Evolutionary conservation across 2,329 filamentous ascomycete genomes (phyloP).

Genomic region (Xylogone sp.): DNA sequence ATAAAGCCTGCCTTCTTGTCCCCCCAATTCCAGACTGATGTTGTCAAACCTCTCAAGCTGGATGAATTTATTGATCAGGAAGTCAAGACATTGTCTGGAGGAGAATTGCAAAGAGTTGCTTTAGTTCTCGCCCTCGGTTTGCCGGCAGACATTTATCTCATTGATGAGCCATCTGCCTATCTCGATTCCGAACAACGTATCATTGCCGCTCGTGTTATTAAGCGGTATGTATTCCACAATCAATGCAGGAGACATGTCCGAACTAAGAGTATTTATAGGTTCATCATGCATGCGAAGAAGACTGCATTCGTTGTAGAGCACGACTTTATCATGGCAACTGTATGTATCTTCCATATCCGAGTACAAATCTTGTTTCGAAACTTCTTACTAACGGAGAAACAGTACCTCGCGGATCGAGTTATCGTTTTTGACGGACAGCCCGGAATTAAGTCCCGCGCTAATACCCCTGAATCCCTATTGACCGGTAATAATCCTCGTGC

Average conservation of each 20-base stretch:
- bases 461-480: conserved; percentile 84
- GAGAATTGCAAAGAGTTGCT: conserved; percentile 98
- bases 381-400: not conserved
- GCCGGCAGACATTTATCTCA: conserved; percentile 96
- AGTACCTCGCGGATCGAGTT: conserved; percentile 77
- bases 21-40: conserved; percentile 98
- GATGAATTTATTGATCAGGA: conserved; percentile 99
- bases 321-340: conserved; percentile 94
- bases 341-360: not conserved
- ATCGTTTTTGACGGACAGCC: conserved; percentile 98
- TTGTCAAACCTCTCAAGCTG: conserved; percentile 98
- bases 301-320: conserved; percentile 99
- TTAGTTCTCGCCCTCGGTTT: conserved; percentile 95
- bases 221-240: conserved; percentile 42
- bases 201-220: conserved; percentile 94
- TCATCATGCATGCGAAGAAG: conserved; percentile 99
- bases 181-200: conserved; percentile 99
- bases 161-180: conserved; percentile 96
- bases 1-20: conserved; percentile 96
- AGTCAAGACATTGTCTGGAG: conserved; percentile 97
- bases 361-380: not conserved
- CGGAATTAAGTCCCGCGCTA: conserved; percentile 82
- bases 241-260: not conserved
- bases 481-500: conserved; percentile 40
- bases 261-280: conserved; percentile 41